Base-by-base conservation (phyloP, 2,329 filamentous ascomycete species). In the Aspergillus pseudoviridinutans region DNA sequence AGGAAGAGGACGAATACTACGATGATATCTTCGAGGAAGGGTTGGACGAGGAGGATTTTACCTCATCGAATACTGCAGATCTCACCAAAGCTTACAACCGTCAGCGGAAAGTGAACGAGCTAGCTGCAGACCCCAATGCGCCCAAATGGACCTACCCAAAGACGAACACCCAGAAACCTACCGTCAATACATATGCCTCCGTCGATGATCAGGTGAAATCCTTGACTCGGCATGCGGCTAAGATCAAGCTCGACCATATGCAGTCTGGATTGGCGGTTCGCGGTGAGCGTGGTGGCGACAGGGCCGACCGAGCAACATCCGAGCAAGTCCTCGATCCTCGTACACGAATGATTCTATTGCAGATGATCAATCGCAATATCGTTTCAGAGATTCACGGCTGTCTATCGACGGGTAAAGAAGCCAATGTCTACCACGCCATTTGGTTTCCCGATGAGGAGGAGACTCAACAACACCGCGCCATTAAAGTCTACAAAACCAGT, bases 401-500 rank as follows among this genome's bases (percentile, higher is more conserved):
- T 71, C 84, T 99, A 66, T 96, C 91, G 60, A 99, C 94, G 0
- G 94, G 94, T 56, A 99, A 99, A 74, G 94, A 99, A 76, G 94
- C 94, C 59, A 99, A 99, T 73, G 94, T 99, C 27, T 99, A 99
- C 77, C 91, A 95, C 62, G 92, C 93, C 20, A 82, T 96, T 10
- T 83, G 86, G 3, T 79, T 85, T 1, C 79, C 82, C 2, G 74
- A 79, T 4, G 76, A 82, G 7, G 79, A 80, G 42, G 74, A 76
- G 20, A 66, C 71, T 2, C 77, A 81, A 22, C 78, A 87, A 0
- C 91, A 96, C 68, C 86, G 91, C 51, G 94, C 94, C 12, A 92
- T 97, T 80, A 99, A 99, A 78, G 91, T 99, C 52, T 99, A 99
- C 85, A 99, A 99, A 83, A 99, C 94, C 7, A 90, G 90, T 55